Conservation (phyloP, 163 green algal genomes). For the Chloromonas sp. region DNA sequence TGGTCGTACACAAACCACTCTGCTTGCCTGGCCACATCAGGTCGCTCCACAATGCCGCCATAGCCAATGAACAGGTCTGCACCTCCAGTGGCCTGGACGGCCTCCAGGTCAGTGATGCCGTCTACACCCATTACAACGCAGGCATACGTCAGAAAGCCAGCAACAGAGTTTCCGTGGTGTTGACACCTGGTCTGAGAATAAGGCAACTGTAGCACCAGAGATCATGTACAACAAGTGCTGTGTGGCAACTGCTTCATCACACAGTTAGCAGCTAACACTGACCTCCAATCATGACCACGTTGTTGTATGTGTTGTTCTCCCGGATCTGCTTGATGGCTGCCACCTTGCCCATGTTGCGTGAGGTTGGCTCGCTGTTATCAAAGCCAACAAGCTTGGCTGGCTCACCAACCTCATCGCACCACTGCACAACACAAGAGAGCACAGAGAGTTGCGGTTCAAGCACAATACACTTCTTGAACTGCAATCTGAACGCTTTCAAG, state of each 20-base stretch:
- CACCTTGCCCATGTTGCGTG: constrained; percentile 64
- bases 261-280: no score
- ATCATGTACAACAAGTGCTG: no score
- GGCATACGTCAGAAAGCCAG: no score
- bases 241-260: no score
- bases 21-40: constrained; percentile 13
- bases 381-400: constrained; percentile 52
- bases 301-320: constrained; percentile 62
- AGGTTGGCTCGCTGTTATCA: constrained; percentile 18
- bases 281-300: constrained; percentile 1
- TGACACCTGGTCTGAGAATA: no score
- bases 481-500: no score
- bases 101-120: constrained; percentile 74
- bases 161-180: no score
- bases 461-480: no score
- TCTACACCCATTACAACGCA: constrained; percentile 20
- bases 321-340: constrained; percentile 58
- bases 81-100: constrained; percentile 42
- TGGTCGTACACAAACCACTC: constrained; percentile 29
- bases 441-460: no score
- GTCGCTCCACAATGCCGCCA: constrained; percentile 38
- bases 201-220: no score
- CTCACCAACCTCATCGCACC: constrained; percentile 42
- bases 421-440: constrained; percentile 14
- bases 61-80: constrained; percentile 75